Base-by-base conservation (phyloP, 139 green algal genomes). In the Coelastrella sp. region DNA sequence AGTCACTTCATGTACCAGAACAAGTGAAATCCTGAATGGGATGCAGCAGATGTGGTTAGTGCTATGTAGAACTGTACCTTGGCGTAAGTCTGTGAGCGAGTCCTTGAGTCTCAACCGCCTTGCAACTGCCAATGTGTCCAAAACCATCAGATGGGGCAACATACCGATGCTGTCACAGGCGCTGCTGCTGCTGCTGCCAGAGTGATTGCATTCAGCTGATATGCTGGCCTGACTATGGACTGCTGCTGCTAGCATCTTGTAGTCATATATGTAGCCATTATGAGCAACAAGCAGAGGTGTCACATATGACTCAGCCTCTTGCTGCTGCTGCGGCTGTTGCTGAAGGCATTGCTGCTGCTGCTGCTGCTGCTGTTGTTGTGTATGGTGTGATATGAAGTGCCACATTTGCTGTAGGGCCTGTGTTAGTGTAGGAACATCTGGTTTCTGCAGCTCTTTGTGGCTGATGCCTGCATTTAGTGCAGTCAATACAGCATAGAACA, bases 201-300 rank as follows among this genome's bases (percentile, higher is more conserved):
- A 8, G n/a, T n/a, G 11, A 62, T 3, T 63, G 15, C 41, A 32
- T 53, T 35, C 68, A 59, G 68, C n/a, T 11, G 3, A 40, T 62
- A 6, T 66, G 30, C 48, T 80, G 72, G n/a, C n/a, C 15, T 34
- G 35, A 17, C 21, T 30, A 4, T 67, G 19, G 4, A 81, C 17
- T 53, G 27, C 27, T 19, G 17, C 32, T 25, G 50, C 50, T 15
- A 81, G 30, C 6, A 48, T 23, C 32, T 48, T 66, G 50, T 37
- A 81, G 48, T 81, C 73, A 66, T 68, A 81, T 37, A 15, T 35
- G 32, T 48, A 81, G 73, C 73, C 73, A 34, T 81, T 81, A 35
- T 81, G 73, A 34, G 73, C 73, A 4, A 53, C 73, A 40, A 81
- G 73, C 48, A 81, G 45, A 2, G 50, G 53, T 34, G 30, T 21